phyloP scores from a whole-genome alignment of 1,139 yeast species.

The Saccharomycopsis phalli region DNA sequence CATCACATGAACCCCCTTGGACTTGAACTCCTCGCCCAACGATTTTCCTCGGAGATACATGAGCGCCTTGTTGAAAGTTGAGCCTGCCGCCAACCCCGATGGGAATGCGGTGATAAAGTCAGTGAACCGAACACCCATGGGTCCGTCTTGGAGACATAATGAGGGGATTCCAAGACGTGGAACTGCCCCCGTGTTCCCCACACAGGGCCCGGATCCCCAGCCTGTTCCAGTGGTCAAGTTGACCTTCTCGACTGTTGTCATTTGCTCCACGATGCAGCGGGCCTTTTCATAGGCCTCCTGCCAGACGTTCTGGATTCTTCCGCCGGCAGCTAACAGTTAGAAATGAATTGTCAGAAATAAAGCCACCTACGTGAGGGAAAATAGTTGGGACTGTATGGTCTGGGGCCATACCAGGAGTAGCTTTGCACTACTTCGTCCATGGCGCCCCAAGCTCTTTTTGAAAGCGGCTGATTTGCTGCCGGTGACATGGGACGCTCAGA shows the following conservation, averaged over 20 bases:
- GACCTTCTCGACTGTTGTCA: constrained; percentile 51
- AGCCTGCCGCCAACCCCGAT: constrained; percentile 49
- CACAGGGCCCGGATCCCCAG: constrained; percentile 56
- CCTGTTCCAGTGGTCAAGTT: constrained; percentile 61
- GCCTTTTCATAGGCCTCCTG: constrained; percentile 49
- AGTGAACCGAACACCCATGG: constrained; percentile 51
- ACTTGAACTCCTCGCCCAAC: constrained; percentile 45
- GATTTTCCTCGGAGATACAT: constrained; percentile 48
- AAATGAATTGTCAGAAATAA: neutral
- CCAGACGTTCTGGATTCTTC: constrained; percentile 41
- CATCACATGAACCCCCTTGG: constrained; percentile 51
- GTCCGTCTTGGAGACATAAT: constrained; percentile 59
- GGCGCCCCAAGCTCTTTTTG: neutral
- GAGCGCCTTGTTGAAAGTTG: constrained; percentile 48
- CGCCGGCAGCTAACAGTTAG: constrained; percentile 26
- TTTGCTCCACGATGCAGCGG: constrained; percentile 41
- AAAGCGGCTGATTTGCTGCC: neutral
- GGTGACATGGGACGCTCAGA: no score
- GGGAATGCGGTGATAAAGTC: constrained; percentile 53
- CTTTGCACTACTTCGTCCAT: constrained; percentile 9
- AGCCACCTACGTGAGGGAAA: constrained; percentile 17
- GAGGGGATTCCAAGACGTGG: constrained; percentile 49
- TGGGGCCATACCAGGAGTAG: constrained; percentile 8
- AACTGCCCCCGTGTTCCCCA: constrained; percentile 55
- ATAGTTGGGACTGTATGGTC: constrained; percentile 8